Base-by-base conservation (phyloP, 139 green algal genomes). In the Chlorella sp. region DNA sequence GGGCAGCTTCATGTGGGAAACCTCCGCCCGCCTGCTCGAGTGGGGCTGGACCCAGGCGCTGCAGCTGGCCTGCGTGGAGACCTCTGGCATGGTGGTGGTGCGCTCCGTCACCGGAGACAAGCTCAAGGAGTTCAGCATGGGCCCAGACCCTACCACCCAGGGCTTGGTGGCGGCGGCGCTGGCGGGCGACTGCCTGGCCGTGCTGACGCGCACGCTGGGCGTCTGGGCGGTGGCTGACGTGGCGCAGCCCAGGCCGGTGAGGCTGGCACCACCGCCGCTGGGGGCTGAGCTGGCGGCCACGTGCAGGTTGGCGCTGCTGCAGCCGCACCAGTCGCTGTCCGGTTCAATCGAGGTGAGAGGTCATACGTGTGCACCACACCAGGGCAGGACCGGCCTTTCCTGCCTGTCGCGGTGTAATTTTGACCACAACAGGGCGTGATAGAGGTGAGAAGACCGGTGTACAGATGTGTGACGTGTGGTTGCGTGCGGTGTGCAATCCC, bases 31-130 rank as follows among this genome's bases (percentile, higher is more conserved):
- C 24, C 77, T 97, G 31, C 72, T 86, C 23, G 78, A 62, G 1
- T 87, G 90, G 81, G 92, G 90, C 22, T 97, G 93, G 93, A 93
- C 73, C 10, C 35, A 31, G 3, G 63, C 73, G 1, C 83, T 92
- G 74, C 77, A 91, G 35, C 80, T 97, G 72, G 60, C 95, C 32
- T 67, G 87, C 29, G 65, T 73, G 26, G 63, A 72, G 64, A 17
- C 10, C 23, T 26, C 14, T 17, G 73, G 65, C 32, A 35, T 72
- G n/a, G 51, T 49, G 31, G 51, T 42, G 23, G 3, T 67, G 3
- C 10, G 36, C 3, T 62, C 67, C n/a, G 35, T 72, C 24, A 24
- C 26, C 31, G 81, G 83, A 4, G 72, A 87, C 51, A 75, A 73
- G 36, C 72, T 85, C 64, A 70, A 66, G 10, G 73, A 84, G 34